A percentile compares a stretch with the other conserved stretches of the same genome.
These are phyloP conservation scores for Aspergillus baeticus DNA, from an alignment of 495 filamentous ascomycete genomes.

Conservation along the genomic window DNA sequence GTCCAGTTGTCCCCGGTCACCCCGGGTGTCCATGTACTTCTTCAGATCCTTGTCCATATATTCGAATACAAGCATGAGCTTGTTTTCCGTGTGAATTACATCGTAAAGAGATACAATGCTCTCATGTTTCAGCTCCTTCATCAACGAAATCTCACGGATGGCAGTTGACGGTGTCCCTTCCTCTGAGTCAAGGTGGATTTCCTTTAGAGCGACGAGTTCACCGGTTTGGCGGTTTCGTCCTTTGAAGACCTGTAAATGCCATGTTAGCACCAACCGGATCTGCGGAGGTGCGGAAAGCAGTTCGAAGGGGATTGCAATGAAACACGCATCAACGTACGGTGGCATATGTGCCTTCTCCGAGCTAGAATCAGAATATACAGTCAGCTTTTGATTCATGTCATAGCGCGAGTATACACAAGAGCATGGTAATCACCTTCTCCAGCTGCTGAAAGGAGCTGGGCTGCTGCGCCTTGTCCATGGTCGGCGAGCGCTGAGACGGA, in stretches of 20 bases:
- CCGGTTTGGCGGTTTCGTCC: conserved; percentile 94
- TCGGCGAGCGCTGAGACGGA: conserved; percentile 18
- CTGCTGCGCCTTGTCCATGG: conserved; percentile 85
- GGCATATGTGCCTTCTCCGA: conserved; percentile 98
- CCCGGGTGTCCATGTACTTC: conserved; percentile 95
- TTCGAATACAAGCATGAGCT: conserved; percentile 98
- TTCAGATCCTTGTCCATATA: conserved; percentile 99
- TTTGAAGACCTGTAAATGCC: conserved; percentile 90
- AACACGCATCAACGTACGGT: conserved; percentile 62
- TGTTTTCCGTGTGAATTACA: conserved; percentile 99
- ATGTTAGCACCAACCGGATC: conserved; percentile 5
- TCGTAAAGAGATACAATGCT: conserved; percentile 97
- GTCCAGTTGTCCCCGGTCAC: conserved; percentile 79
- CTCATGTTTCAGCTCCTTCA: conserved; percentile 99
- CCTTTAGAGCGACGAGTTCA: conserved; percentile 95
- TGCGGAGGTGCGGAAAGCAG: no score
- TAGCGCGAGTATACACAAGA: neutral
- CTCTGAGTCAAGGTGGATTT: conserved; percentile 98
- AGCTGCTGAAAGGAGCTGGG: conserved; percentile 98
- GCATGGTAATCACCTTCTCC: conserved; percentile 62
- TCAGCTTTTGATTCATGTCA: neutral
- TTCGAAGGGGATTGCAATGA: no score
- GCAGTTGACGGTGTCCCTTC: conserved; percentile 98
- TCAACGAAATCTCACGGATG: conserved; percentile 96
- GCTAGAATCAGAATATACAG: conserved; percentile 37